phyloP scores from a whole-genome alignment of 2,329 filamentous ascomycete genomes.

The Aschersonia sp. region DNA sequence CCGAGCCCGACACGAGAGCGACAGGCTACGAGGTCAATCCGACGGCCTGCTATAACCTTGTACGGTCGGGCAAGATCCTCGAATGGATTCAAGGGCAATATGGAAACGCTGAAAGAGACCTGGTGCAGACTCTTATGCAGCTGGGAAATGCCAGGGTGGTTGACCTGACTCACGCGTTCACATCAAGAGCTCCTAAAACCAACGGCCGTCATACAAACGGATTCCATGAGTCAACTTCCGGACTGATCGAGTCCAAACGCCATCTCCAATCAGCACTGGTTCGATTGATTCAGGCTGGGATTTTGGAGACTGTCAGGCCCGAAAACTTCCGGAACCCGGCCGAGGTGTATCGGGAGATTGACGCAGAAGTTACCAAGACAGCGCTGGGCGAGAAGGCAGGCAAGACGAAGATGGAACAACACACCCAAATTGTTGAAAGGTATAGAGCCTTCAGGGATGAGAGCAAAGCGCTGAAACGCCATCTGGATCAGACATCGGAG shows the following conservation, averaged over 20 bases:
- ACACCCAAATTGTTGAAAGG: conserved; percentile 37
- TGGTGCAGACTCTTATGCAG: conserved; percentile 62
- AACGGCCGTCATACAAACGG: conserved; percentile 19
- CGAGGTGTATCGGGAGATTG: conserved; percentile 47
- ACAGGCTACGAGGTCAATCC: conserved; percentile 78
- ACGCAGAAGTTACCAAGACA: conserved; percentile 43
- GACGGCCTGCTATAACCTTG: conserved; percentile 64
- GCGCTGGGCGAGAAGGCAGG: conserved; percentile 25
- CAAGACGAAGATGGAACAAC: conserved; percentile 52
- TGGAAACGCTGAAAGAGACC: conserved; percentile 57
- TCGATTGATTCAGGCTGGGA: conserved; percentile 47
- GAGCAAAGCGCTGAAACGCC: conserved; percentile 34
- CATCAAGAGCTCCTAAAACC: conserved; percentile 18
- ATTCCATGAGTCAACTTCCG: conserved; percentile 15
- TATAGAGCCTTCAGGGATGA: conserved; percentile 40
- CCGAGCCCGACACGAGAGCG: conserved; percentile 42
- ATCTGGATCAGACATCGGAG: conserved; percentile 28
- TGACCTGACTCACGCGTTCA: conserved; percentile 53
- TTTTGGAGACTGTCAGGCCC: conserved; percentile 48
- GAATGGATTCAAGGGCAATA: conserved; percentile 60
- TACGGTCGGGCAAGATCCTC: conserved; percentile 70
- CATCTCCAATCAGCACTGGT: conserved; percentile 36
- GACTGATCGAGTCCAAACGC: conserved; percentile 27
- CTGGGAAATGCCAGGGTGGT: conserved; percentile 64
- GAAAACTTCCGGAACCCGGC: conserved; percentile 45